phyloP scores from a whole-genome alignment of 106 monocot species.

The Gastrodia elata region DNA sequence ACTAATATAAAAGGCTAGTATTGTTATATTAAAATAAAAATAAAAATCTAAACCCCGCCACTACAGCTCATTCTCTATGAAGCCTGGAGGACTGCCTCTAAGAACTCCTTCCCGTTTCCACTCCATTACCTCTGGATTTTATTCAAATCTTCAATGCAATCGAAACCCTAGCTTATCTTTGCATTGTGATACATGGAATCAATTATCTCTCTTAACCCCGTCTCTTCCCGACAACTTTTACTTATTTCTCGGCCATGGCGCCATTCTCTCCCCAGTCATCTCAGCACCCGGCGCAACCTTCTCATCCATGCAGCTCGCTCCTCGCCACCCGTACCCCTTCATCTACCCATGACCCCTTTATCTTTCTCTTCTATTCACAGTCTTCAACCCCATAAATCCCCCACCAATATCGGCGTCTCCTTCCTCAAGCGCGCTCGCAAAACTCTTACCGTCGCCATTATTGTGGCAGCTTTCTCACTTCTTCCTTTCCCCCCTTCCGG shows the following conservation, averaged over 20 bases:
- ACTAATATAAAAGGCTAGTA: no score
- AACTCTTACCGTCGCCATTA: slow-evolving; percentile 22
- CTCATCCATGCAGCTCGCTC: neutral
- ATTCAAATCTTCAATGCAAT: neutral
- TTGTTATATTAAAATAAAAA: no score
- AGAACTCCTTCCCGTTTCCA: neutral
- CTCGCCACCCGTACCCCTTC: neutral
- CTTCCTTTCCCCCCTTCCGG: slow-evolving; percentile 13
- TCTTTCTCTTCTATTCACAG: neutral
- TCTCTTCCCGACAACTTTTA: neutral
- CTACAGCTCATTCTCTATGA: neutral
- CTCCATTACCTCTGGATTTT: neutral
- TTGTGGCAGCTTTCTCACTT: slow-evolving; percentile 32
- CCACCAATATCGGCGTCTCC: neutral
- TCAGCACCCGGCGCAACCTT: slow-evolving; percentile 5
- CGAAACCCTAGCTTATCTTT: neutral
- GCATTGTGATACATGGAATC: slow-evolving; percentile 13
- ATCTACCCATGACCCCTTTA: neutral
- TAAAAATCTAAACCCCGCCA: neutral
- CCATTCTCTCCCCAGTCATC: neutral
- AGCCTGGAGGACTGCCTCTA: neutral
- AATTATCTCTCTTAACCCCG: neutral
- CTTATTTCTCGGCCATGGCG: neutral
- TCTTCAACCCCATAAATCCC: neutral
- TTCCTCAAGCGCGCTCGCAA: slow-evolving; percentile 16